Evolutionary conservation across 768 basidiomycete genomes (phyloP), one percentile per base, ranked within the genome.

Genomic region (Hygrocybe punicea): DNA sequence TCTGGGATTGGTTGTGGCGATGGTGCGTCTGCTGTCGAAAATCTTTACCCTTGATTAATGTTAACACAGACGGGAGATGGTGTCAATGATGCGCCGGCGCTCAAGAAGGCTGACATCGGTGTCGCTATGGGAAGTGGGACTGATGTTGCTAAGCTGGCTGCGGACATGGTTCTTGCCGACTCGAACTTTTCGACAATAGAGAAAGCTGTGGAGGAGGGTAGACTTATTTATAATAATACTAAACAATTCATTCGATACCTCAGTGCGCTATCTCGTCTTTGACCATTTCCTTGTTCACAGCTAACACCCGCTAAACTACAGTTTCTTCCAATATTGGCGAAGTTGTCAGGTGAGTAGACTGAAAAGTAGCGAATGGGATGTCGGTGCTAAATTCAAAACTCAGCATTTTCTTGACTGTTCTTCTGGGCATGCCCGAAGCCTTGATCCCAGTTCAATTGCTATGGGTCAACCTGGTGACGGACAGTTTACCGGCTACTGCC

Each of bases 231-330:
- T 74, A 98, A 98, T 76, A 99, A 99, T 75, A 98, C 95, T 45
- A 99, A 99, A 76, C 96, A 98, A 70, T 99, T 99, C 73, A 98
- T 99, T 73, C 89, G 96, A 65, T 99, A 98, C 77, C 87, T 99
- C 68, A 98, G 89, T 91, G 65, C 39, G 88, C 81, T 16, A 46
- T 39, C 35, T 56, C 57, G 55, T 55, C 36, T 48, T 58, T 17
- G 37, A 35, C 35, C 56, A 42, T 45, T 49, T 39, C 10, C 8
- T 48, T 47, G 21, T 5, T 57, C 25, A 56, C 46, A 67, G 24
- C 53, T n/a, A n/a, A n/a, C n/a, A n/a, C n/a, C n/a, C n/a, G 33
- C 9, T 40, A 35, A 8, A 19, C 36, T 58, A 9, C 60, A 89
- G 87, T 92, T 74, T 97, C 94, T 29, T 94, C 92, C 58, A 98